phyloP scores from a whole-genome alignment of 345 rosid species.

The Acer saccharum region DNA sequence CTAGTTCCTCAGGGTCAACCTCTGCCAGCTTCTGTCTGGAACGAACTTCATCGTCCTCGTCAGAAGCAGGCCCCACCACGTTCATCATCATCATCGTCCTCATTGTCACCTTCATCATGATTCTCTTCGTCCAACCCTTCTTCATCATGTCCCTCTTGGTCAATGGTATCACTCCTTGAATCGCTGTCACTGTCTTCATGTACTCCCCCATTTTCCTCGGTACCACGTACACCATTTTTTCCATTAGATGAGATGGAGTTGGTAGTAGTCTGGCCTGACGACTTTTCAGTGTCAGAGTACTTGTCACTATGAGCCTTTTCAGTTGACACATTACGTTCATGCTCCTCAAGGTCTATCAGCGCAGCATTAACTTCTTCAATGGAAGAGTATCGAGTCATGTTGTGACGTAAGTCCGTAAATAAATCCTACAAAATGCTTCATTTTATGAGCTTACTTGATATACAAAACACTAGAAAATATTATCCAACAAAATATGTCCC shows the following conservation, averaged over 20 bases:
- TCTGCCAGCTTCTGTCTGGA: slow-evolving; percentile 82
- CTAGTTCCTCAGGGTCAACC: slow-evolving; percentile 80
- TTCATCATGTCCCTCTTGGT: slow-evolving; percentile 70
- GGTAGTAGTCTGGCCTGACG: slow-evolving; percentile 40
- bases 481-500: background rate
- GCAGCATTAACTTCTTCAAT: slow-evolving; percentile 88
- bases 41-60: slow-evolving; percentile 86
- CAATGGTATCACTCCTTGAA: slow-evolving; percentile 84
- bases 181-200: slow-evolving; percentile 78
- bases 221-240: slow-evolving; percentile 42
- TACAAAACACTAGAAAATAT: background rate
- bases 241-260: slow-evolving; percentile 51
- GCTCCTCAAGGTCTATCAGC: slow-evolving; percentile 75
- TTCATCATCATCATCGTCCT: no score
- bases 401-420: slow-evolving; percentile 86
- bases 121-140: slow-evolving; percentile 81
- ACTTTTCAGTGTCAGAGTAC: slow-evolving; percentile 68
- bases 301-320: slow-evolving; percentile 66
- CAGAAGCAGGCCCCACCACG: slow-evolving; percentile 55
- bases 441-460: slow-evolving; percentile 23
- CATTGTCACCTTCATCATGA: slow-evolving; percentile 44
- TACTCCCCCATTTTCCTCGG: slow-evolving; percentile 71
- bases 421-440: slow-evolving; percentile 66
- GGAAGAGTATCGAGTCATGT: slow-evolving; percentile 73
- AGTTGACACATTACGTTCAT: slow-evolving; percentile 52